Evolutionary conservation across 345 rosid species (phyloP).

Genomic region (Aquilaria yunnanensis): DNA sequence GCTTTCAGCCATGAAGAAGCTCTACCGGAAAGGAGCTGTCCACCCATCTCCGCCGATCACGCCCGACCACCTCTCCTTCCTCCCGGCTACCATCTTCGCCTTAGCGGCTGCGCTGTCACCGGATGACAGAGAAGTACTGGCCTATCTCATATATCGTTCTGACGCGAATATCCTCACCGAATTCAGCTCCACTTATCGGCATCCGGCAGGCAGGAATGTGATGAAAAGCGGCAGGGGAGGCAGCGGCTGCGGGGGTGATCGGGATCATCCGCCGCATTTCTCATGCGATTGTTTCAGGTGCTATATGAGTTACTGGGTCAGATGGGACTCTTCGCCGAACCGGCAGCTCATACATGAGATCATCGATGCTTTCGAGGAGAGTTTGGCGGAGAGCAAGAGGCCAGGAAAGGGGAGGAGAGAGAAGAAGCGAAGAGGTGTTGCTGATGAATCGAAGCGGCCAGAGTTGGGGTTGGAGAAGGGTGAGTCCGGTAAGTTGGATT

Average conservation of each 20-base stretch:
- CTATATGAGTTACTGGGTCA: constrained; percentile 68
- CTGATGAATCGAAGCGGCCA: constrained; percentile 17
- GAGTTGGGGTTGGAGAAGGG: constrained; percentile 13
- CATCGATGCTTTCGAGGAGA: constrained; percentile 66
- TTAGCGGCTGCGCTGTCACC: constrained; percentile 51
- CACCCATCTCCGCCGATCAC: constrained; percentile 48
- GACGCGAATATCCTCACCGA: constrained; percentile 22
- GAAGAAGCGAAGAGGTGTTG: constrained; percentile 30
- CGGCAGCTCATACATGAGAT: constrained; percentile 71
- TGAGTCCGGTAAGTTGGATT: constrained; percentile 12
- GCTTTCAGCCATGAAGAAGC: constrained; percentile 52
- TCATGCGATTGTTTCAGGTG: constrained; percentile 65
- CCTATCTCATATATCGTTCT: constrained; percentile 52
- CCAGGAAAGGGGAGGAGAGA: constrained; percentile 31
- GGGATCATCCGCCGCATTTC: constrained; percentile 44
- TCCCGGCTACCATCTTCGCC: constrained; percentile 59
- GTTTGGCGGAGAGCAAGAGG: constrained; percentile 22
- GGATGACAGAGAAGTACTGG: constrained; percentile 47
- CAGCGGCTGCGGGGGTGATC: background rate
- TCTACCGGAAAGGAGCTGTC: constrained; percentile 53
- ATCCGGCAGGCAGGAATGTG: constrained; percentile 7
- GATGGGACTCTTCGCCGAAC: constrained; percentile 75
- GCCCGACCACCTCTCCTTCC: constrained; percentile 43
- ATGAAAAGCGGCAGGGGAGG: constrained; percentile 3
- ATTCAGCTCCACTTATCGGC: constrained; percentile 6